These are phyloP conservation scores for Fusarium sp. DNA, from an alignment of 2,329 filamentous ascomycete species.

Conservation along the genomic window DNA sequence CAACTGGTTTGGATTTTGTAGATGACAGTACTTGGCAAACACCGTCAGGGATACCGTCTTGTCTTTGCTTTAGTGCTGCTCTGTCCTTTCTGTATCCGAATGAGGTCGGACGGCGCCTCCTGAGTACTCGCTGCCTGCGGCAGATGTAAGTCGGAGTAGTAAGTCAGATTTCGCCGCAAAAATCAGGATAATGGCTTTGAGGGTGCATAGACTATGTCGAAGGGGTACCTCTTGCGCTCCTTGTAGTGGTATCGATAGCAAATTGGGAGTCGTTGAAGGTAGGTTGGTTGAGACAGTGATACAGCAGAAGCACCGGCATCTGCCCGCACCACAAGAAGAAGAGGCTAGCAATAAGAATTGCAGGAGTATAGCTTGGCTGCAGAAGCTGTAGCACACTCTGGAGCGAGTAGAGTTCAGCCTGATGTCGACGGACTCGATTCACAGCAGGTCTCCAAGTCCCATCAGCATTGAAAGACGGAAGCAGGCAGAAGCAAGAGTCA, in stretches of 20 bases:
- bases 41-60: slow-evolving; percentile 15
- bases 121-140: slow-evolving; percentile 29
- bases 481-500: slow-evolving; percentile 26
- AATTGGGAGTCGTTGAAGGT: slow-evolving; percentile 32
- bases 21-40: slow-evolving; percentile 18
- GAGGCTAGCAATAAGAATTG: slow-evolving; percentile 19
- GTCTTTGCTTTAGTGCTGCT: slow-evolving; percentile 29
- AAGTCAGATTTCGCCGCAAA: slow-evolving; percentile 35
- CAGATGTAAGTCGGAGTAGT: slow-evolving; percentile 34
- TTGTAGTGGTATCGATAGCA: slow-evolving; percentile 35
- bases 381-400: slow-evolving; percentile 22
- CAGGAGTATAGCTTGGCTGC: slow-evolving; percentile 25
- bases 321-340: slow-evolving; percentile 18
- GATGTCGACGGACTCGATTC: slow-evolving; percentile 31
- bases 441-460: slow-evolving; percentile 27
- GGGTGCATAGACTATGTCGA: slow-evolving; percentile 40
- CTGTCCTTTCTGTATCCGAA: slow-evolving; percentile 21
- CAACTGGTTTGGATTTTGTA: slow-evolving; percentile 27
- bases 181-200: slow-evolving; percentile 33
- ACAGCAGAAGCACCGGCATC: slow-evolving; percentile 35
- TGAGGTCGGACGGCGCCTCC: slow-evolving; percentile 25
- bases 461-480: slow-evolving; percentile 36
- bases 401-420: slow-evolving; percentile 23
- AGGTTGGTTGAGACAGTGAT: slow-evolving; percentile 37
- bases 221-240: slow-evolving; percentile 38